A percentile compares a stretch with the other conserved stretches of the same genome.
Evolutionary conservation across 805 yeast genomes (phyloP).

Genomic region (Wickerhamiella allomyrinae): DNA sequence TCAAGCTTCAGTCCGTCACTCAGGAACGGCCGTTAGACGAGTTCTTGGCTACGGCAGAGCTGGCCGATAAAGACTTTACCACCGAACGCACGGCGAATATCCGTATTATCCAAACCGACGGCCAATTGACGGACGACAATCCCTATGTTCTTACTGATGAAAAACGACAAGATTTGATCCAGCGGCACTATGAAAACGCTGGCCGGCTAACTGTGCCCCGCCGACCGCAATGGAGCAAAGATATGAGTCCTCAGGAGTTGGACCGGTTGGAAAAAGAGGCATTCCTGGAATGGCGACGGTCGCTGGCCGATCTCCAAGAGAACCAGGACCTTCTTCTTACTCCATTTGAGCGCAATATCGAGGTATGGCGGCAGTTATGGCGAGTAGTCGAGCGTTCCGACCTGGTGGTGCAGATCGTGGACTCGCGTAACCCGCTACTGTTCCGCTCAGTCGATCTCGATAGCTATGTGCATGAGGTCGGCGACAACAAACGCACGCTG

Average conservation of each 20-base stretch:
- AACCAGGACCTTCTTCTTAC: slow-evolving; percentile 74
- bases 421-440: slow-evolving; percentile 84
- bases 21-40: slow-evolving; percentile 92
- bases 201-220: slow-evolving; percentile 74
- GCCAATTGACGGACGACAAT: slow-evolving; percentile 29
- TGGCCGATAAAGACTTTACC: slow-evolving; percentile 91
- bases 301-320: slow-evolving; percentile 72
- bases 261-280: slow-evolving; percentile 82
- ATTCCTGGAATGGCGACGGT: slow-evolving; percentile 88
- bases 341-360: slow-evolving; percentile 92
- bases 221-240: slow-evolving; percentile 73
- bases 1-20: slow-evolving; percentile 80
- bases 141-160: slow-evolving; percentile 51
- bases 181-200: slow-evolving; percentile 38
- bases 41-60: slow-evolving; percentile 84
- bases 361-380: slow-evolving; percentile 98
- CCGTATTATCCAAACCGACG: slow-evolving; percentile 49
- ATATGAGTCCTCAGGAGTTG: slow-evolving; percentile 58
- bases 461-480: slow-evolving; percentile 58
- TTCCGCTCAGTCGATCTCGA: slow-evolving; percentile 85
- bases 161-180: slow-evolving; percentile 46
- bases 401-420: slow-evolving; percentile 90
- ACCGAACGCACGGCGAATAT: slow-evolving; percentile 79
- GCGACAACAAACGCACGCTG: slow-evolving; percentile 58
- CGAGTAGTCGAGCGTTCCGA: slow-evolving; percentile 93